Evolutionary conservation across 352 stramenopile species (phyloP), one percentile per base, ranked within the genome.

Genomic region (Phytophthora cajani): DNA sequence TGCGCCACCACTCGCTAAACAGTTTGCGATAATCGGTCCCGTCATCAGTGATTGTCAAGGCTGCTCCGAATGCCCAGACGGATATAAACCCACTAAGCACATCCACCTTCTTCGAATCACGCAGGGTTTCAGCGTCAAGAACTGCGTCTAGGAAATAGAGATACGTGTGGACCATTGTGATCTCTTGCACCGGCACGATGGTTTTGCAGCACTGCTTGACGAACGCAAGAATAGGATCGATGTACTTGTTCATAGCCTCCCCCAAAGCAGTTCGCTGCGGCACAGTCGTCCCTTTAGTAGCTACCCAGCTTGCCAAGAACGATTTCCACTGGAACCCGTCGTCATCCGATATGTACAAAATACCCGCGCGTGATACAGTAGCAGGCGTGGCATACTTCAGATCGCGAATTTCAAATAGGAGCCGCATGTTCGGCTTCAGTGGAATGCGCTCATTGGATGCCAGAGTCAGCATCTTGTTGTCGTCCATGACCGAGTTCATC

Each of bases 401-500:
- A 79, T 98, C 93, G 17, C 93, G 87, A 68, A 99, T 98, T 81
- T 99, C 97, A 75, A 99, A 99, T 9, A 99, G 82, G 50, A 99
- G 77, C 16, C 95, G 85, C 95, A 99, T 99, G 68, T 98, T 91
- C 0, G 87, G 78, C 69, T 98, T 98, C 0, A 99, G 77, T 6
- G 95, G 95, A 68, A 99, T 98, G 32, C 97, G 90, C 69, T 99
- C 97, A 67, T 99, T 99, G 2, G 93, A 98, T 4, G 94, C 95
- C 33, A 95, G 79, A 3, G 88, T 95, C 25, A 97, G 75, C 84
- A 90, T 94, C 60, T 94, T 96, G 71, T 95, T 97, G 74, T 97
- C 88, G 63, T 97, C 89, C 88, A 97, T 95, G 44, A 95, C 88
- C 14, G 84, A 93, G 75, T 97, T 97, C 88, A 97, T 95, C n/a